phyloP scores from a whole-genome alignment of 768 basidiomycete genomes.

The Trametes villosa region DNA sequence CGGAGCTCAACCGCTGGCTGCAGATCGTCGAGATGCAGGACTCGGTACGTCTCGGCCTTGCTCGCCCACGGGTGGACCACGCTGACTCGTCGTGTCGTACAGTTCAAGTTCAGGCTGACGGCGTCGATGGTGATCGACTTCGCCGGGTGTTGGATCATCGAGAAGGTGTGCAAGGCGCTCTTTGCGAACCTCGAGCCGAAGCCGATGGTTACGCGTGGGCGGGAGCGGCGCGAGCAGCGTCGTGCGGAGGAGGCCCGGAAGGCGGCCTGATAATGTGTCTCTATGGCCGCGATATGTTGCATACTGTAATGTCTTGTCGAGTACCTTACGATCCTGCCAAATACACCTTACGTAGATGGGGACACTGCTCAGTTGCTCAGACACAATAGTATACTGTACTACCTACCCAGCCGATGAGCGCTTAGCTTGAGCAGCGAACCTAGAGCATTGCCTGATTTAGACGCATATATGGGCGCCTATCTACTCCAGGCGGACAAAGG shows the following conservation, averaged over 20 bases:
- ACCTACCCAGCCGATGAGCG: too few species aligned
- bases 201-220: conserved; percentile 79
- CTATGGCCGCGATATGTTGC: not conserved
- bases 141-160: conserved; percentile 83
- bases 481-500: not conserved
- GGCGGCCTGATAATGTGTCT: conserved; percentile 8
- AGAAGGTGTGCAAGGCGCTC: conserved; percentile 78
- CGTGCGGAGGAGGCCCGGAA: conserved; percentile 21
- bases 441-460: too few species aligned
- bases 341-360: conserved; percentile 14
- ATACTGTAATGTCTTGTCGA: conserved; percentile 11
- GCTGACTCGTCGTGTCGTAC: not conserved
- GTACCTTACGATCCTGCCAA: conserved; percentile 10
- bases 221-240: conserved; percentile 68
- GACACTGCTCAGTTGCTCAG: too few species aligned
- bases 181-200: conserved; percentile 91
- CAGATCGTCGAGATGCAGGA: conserved; percentile 92
- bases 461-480: not conserved
- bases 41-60: conserved; percentile 53
- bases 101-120: conserved; percentile 88
- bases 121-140: conserved; percentile 87
- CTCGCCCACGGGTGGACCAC: too few species aligned
- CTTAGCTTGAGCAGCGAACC: too few species aligned
- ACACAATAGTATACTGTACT: too few species aligned
- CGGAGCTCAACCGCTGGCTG: conserved; percentile 95